Base-by-base conservation (phyloP, 2,329 filamentous ascomycete genomes). In the Ceratocystis variospora region DNA sequence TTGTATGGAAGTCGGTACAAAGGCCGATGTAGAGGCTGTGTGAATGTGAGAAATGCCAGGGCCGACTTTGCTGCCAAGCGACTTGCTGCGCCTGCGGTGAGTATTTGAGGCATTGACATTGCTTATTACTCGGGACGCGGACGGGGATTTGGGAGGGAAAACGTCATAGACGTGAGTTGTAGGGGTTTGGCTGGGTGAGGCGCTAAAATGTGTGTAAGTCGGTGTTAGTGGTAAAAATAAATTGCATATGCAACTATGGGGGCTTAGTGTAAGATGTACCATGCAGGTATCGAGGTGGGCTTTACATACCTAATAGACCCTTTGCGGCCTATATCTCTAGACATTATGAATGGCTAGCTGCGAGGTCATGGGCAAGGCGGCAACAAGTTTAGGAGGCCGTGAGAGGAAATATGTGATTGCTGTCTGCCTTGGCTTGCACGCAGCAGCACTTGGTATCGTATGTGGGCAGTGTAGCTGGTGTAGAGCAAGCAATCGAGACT, bases 311-410 rank as follows among this genome's bases (percentile, higher is more conserved):
- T 44, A 37, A 66, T 17, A 12, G 64, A 66, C 5, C 37, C 53
- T 25, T 66, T 65, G 5, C 63, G 63, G 50, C 37, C 53, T 25
- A 65, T 37, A 48, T 65, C 63, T 65, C 50, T 65, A 46, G 63
- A 65, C 63, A 65, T 65, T 48, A 45, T 57, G 53, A 31, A 57
- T 31, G 10, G 10, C 31, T 17, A 8, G 28, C 53, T 53, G 19
- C 25, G 25, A 28, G 12, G 5, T 28, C 53, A 57, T 57, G 53
- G 17, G 19, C 53, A 57, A 22, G 19, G 28, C 15, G 28, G 28
- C 31, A 10, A 12, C 25, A 17, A 41, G 28, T 2, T 15, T 15
- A 15, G 28, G 28, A n/a, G 12, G 48, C 55, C 22, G 19, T 28
- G 59, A 62, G 5, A 59, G 28, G 46, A 33, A 67, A 19, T 19